Evolutionary conservation across 164 flowering plant species (phyloP).

Genomic region (Nymphaea thermarum): DNA sequence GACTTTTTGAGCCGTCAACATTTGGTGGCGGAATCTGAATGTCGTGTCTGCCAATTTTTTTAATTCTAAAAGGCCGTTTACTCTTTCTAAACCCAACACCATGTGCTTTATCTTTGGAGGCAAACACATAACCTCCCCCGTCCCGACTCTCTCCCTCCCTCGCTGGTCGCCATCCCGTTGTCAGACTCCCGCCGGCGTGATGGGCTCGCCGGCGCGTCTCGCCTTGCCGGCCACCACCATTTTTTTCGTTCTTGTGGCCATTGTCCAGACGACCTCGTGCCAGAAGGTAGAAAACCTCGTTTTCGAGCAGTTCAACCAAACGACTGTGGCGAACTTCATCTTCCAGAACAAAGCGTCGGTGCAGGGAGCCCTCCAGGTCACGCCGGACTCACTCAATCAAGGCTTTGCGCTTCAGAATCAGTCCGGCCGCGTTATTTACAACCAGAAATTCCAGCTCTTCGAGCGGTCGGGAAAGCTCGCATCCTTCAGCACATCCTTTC

Average conservation of each 20-base stretch:
- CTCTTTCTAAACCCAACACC: no score
- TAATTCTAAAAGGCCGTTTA: no score
- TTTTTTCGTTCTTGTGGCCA: neutral
- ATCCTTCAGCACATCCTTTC: slow-evolving; percentile 37
- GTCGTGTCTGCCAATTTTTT: no score
- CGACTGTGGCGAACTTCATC: neutral
- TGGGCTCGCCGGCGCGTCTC: neutral
- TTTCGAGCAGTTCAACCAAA: neutral
- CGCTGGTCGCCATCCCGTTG: no score
- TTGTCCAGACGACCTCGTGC: neutral
- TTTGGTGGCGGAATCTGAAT: no score
- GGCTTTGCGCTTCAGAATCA: slow-evolving; percentile 11
- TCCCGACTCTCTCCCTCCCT: no score
- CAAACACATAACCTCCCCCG: no score
- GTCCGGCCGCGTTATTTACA: slow-evolving; percentile 20
- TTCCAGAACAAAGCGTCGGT: slow-evolving; percentile 8
- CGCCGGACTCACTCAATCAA: slow-evolving; percentile 24
- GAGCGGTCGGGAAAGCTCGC: slow-evolving; percentile 10
- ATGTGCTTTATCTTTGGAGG: no score
- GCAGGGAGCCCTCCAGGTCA: slow-evolving; percentile 23
- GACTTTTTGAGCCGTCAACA: no score
- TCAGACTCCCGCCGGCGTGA: no score
- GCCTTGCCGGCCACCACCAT: neutral
- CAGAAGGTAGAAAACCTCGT: neutral
- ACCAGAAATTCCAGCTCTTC: slow-evolving; percentile 17